Evolutionary conservation across 495 filamentous ascomycete genomes (phyloP), one percentile per base, ranked within the genome.

Genomic region (Arthonia radiata): DNA sequence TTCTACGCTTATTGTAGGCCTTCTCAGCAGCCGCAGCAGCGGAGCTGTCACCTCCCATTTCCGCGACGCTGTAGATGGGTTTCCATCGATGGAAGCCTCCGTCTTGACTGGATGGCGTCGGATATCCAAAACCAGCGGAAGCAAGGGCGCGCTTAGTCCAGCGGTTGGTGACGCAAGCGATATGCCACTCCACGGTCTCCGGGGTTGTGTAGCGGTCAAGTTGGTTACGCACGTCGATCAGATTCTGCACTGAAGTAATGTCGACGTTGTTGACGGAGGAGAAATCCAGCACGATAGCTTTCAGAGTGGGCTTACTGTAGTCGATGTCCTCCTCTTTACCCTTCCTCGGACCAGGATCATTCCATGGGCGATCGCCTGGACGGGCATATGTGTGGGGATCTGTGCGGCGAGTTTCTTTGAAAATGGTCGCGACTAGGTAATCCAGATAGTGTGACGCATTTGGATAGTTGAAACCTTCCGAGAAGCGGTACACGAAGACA

Each of bases 161-260:
- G 31, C 82, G 69, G 56, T 91, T 94, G 55, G 70, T 83, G 57
- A 97, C 76, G 49, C 71, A 71, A 8, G 81, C 78, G 34, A 97
- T 72, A 47, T 97, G 86, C 81, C 86, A 94, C 40, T 97, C 80
- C 4, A 97, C 81, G 4, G 64, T 54, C 7, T 81, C 71, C 0
- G 86, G 86, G 0, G 71, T 48, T 10, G 78, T 64, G 44, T 92
- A 91, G 9, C 70, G 61, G 47, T 94, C 86, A 13, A 97, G 67
- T 44, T 94, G 89, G 48, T 94, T 97, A 45, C 86, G 81, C 2
- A 97, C 79, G 38, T 97, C 86, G 47, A 97, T 91, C 21, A 97
- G 54, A 46, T 86, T 74, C 52, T 97, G 86, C 2, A 93, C 64
- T 0, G 80, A 90, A 1, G 86, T 93, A 30, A 90, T 66, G 38